These are phyloP conservation scores for Septoria linicola DNA, from an alignment of 2,329 filamentous ascomycete species.

Conservation along the genomic window DNA sequence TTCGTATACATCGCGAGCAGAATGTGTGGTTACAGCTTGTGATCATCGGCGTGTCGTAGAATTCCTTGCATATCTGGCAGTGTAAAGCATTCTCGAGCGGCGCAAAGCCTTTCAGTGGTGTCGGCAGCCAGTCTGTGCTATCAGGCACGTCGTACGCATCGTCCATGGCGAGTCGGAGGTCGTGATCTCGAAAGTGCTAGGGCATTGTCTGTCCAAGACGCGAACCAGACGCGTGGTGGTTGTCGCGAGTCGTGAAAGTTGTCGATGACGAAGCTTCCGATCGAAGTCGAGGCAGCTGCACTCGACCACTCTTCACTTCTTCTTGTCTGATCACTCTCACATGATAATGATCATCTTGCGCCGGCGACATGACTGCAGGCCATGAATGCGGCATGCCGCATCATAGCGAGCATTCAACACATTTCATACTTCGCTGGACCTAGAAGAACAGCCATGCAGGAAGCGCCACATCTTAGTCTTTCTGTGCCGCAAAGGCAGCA, in stretches of 20 bases:
- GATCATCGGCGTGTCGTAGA: constrained; percentile 90
- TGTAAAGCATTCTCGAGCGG: constrained; percentile 80
- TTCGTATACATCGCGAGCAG: constrained; percentile 90
- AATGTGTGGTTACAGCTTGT: constrained; percentile 95
- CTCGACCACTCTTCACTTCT: not conserved
- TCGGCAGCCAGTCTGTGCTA: constrained; percentile 81
- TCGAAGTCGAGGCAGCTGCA: not conserved
- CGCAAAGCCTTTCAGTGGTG: constrained; percentile 64
- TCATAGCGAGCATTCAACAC: no score
- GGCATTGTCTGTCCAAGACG: not conserved
- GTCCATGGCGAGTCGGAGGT: constrained; percentile 18
- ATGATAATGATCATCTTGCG: no score
- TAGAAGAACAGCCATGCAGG: no score
- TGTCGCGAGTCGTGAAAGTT: constrained; percentile 3
- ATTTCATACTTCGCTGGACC: no score
- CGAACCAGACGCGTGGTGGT: constrained; percentile 2
- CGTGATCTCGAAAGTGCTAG: not conserved
- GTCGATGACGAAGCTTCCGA: constrained; percentile 7
- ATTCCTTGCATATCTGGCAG: constrained; percentile 98
- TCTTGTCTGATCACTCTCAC: no score
- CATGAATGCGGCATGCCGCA: no score
- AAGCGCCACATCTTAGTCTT: no score
- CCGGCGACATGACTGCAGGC: no score
- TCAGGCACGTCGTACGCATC: constrained; percentile 57
- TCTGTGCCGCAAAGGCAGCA: no score